Conservation (phyloP, 73 alveolate genomes). For the Paramecium sexaurelia region DNA sequence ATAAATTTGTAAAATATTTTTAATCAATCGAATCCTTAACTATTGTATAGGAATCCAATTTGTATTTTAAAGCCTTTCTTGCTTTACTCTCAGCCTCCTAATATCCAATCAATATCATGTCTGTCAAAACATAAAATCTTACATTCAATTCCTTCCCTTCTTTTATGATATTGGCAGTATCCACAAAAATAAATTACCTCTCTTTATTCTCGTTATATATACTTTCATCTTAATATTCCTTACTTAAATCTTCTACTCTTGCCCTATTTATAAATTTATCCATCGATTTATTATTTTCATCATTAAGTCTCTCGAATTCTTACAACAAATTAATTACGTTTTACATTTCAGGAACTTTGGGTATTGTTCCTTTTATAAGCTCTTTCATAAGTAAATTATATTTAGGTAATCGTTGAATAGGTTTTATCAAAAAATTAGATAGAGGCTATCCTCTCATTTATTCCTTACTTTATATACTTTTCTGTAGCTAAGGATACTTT, state of each 20-base stretch:
- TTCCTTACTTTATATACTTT: background rate
- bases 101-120: background rate
- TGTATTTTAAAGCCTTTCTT: background rate
- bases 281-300: conserved; percentile 23
- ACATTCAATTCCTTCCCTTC: background rate
- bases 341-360: background rate
- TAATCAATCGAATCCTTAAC: background rate
- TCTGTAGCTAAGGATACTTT: background rate
- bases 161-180: background rate
- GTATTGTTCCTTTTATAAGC: background rate
- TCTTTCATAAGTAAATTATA: background rate
- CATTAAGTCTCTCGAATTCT: background rate
- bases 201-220: background rate
- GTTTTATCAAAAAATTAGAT: background rate
- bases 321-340: background rate
- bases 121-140: background rate
- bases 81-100: background rate
- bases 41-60: background rate
- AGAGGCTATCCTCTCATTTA: background rate
- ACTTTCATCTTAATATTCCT: background rate
- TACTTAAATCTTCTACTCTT: background rate
- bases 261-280: background rate
- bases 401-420: conserved; percentile 34
- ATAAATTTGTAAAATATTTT: conserved; percentile 26
- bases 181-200: background rate